Evolutionary conservation across 169 alveolate species (phyloP), one percentile per base, ranked within the genome.

Genomic region (Besnoitia besnoiti): DNA sequence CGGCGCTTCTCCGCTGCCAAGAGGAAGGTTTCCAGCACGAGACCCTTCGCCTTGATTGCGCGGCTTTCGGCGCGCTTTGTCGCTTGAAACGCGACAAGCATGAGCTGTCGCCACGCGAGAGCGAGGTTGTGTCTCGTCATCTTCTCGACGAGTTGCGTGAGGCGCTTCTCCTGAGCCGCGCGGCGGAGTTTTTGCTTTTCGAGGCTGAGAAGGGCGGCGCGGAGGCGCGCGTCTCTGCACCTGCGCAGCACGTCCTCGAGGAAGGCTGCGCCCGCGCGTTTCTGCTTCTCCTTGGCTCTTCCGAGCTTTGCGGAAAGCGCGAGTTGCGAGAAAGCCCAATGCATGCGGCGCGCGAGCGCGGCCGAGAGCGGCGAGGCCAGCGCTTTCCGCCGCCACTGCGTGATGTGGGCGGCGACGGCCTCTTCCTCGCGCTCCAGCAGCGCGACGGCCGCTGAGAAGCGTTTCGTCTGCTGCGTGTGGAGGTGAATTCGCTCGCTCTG

Each of bases 1-100:
- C 88, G 92, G 40, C 49, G 62, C 59, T 75, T 46, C 50, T 16
- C 50, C 51, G 75, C 50, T 27, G 92, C 87, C 47, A 46, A 79
- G 85, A 89, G 67, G 10, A 59, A 40, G 55, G 75, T 77, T 19
- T 49, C 61, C 80, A 67, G 79, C 42, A 75, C 79, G 44, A 39
- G 4, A 1, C 30, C 50, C 73, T 44, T 51, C 44, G 59, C 61
- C 92, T 51, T n/a, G n/a, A n/a, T n/a, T n/a, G 79, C 61, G 67
- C 67, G 33, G 27, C 12, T 19, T 55, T 55, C n/a, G 30, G 12
- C 67, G 67, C 12, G 75, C 67, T 39, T 3, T 61, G 75, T 19
- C 91, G 61, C 37, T 42, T 4, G 62, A 85, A 62, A 33, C 46
- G 91, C 75, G 42, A 73, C 47, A 62, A 24, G 85, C 85, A 87